Conservation (phyloP, 73 alveolate genomes). For the Tetrahymena malaccensis region DNA sequence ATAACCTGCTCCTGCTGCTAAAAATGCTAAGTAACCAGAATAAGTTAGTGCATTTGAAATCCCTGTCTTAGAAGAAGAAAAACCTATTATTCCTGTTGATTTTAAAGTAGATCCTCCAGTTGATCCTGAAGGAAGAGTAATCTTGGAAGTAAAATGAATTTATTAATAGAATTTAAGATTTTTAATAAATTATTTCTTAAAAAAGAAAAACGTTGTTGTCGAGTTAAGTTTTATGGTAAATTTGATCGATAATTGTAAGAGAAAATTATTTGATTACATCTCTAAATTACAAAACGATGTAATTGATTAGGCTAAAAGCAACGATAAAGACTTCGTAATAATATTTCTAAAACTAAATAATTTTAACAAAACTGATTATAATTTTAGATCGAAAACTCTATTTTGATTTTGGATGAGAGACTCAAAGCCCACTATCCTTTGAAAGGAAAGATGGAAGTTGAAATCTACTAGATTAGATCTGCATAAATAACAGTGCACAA, state of each 20-base stretch:
- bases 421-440: not conserved
- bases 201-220: conserved; percentile 12
- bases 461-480: conserved; percentile 3
- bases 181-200: not conserved
- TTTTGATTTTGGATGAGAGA: not conserved
- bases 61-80: conserved; percentile 31
- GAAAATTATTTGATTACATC: conserved; percentile 13
- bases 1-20: conserved; percentile 24
- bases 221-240: not conserved
- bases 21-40: conserved; percentile 35
- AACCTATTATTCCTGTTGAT: conserved; percentile 17
- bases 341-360: not conserved
- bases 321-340: conserved; percentile 8
- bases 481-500: conserved; percentile 28
- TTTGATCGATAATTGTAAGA: not conserved
- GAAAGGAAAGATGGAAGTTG: conserved; percentile 11
- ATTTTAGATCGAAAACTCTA: conserved; percentile 2
- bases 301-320: not conserved
- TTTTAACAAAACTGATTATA: not conserved
- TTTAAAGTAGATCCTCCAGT: conserved; percentile 27
- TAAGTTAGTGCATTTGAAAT: conserved; percentile 18
- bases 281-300: not conserved
- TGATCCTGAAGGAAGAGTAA: conserved; percentile 4
- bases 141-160: not conserved
- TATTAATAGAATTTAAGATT: not conserved